Evolutionary conservation across 148 eudicot genomes (phyloP), one percentile per base, ranked within the genome.

Genomic region (Fallopia convolvulus): DNA sequence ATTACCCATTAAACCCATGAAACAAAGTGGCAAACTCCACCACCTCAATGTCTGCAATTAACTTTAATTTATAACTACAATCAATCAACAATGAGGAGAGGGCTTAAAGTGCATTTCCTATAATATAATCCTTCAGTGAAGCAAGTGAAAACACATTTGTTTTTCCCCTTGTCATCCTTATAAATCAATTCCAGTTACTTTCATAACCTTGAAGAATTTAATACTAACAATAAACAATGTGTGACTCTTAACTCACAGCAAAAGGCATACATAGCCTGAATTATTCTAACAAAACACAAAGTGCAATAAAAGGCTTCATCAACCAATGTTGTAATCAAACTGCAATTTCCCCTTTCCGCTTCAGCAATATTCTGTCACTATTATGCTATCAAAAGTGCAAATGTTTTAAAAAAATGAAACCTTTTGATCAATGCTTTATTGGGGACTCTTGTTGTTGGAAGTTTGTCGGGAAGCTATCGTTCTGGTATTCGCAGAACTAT

Each of bases 381-480:
- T 58, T 58, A 23, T 20, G 65, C 65, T 58, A n/a, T 9, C 12
- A 61, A 61, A 61, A 61, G 68, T 26, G 68, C 68, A 61, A 18
- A 2, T 63, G 70, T 63, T 8, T 30, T 55, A 55, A 15, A 53
- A 52, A 55, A n/a, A 21, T 21, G 61, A 55, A 5, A 55, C 8
- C 23, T 5, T 5, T 55, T 5, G 6, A 61, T 61, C 70, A 61
- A 26, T 26, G 30, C 30, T 61, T 23, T 10, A 26, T 0, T 26
- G 39, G 72, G 72, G 72, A 36, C 72, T 42, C 72, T 68, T 36
- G 44, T 36, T 68, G 72, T n/a, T 68, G 44, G 72, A 68, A 33
- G 44, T 33, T 42, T 66, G 72, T 66, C 72, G 10, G 44, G 10
- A 39, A 14, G 72, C 36, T 68, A 36, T 68, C 8, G 20, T 36